These are phyloP conservation scores for Prunus padus DNA, from an alignment of 306 rosid species.

Conservation along the genomic window DNA sequence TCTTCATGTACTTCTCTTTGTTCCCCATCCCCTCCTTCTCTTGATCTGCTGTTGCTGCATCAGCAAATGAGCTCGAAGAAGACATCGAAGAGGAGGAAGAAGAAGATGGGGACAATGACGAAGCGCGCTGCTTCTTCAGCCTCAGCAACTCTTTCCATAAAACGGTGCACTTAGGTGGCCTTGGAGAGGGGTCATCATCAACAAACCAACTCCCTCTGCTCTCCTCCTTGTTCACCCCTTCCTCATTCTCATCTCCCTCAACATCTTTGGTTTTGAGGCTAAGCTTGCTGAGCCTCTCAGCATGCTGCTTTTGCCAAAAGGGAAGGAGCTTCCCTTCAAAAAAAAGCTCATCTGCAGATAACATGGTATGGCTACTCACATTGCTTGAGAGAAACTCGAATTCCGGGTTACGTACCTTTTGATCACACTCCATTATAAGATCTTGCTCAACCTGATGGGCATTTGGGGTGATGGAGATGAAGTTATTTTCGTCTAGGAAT, in stretches of 20 bases:
- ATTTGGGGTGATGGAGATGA: conserved; percentile 81
- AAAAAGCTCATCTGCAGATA: conserved; percentile 93
- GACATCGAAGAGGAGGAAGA: conserved; percentile 85
- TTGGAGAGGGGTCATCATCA: conserved; percentile 97
- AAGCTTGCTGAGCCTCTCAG: conserved; percentile 78
- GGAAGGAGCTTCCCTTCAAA: conserved; percentile 96
- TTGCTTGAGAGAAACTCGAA: conserved; percentile 88
- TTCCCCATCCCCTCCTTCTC: conserved; percentile 51
- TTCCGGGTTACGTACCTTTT: conserved; percentile 49
- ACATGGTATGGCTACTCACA: conserved; percentile 49
- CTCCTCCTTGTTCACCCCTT: conserved; percentile 44
- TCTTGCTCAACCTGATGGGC: conserved; percentile 37
- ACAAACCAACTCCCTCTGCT: conserved; percentile 82
- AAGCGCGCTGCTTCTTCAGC: conserved; percentile 93
- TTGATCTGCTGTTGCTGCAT: conserved; percentile 54
- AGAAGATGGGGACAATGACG: conserved; percentile 74
- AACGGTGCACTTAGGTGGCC: conserved; percentile 98
- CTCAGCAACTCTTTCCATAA: conserved; percentile 93
- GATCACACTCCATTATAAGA: conserved; percentile 36
- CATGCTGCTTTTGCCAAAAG: conserved; percentile 81
- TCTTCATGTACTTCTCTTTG: conserved; percentile 63
- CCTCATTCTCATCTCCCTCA: conserved; percentile 35
- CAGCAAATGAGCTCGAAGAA: conserved; percentile 70
- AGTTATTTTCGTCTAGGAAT: conserved; percentile 80
- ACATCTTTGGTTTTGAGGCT: conserved; percentile 48